Base-by-base conservation (phyloP, 768 basidiomycete species). In the Rhodotorula babjevae region DNA sequence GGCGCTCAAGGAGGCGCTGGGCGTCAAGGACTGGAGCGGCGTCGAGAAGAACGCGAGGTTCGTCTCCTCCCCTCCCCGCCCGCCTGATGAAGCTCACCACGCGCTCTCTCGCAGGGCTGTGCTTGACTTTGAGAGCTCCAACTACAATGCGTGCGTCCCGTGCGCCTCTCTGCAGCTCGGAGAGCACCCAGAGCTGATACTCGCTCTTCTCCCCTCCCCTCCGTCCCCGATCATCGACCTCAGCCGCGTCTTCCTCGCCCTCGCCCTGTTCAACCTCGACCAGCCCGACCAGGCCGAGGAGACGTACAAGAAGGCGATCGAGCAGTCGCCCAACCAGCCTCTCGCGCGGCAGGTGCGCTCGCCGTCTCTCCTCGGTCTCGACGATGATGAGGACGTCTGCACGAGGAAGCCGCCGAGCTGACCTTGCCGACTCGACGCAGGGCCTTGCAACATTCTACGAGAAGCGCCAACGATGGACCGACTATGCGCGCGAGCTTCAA, bases 181-280 rank as follows among this genome's bases (percentile, higher is more conserved):
- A n/a, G 40, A 42, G 46, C 63, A 9, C 27, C 12, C n/a, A 52
- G 14, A 0, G 25, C 27, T 60, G 42, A 42, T 11, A 15, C n/a
- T 29, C 53, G 53, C n/a, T 16, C 15, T 12, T 29, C n/a, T 55
- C 14, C 7, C 27, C 15, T 2, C 3, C n/a, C n/a, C 21, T 49
- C 21, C 47, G 2, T 25, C 25, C 23, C 25, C 44, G 44, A 11
- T 52, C 50, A 25, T 25, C 50, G 56, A n/a, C 14, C 27, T 44
- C 79, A 97, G 94, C 10, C 86, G 90, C 79, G 89, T 96, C 33
- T 96, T 93, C 79, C 85, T 91, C 40, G 93, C 88, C 6, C 82
- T 96, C 19, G 88, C 96, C 2, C 83, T 86, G 33, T 83, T 92
- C 19, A 91, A 95, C 79, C 83, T 94, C 4, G 87, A 87, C 40